phyloP scores from a whole-genome alignment of 148 eudicot genomes.

The Silene latifolia region DNA sequence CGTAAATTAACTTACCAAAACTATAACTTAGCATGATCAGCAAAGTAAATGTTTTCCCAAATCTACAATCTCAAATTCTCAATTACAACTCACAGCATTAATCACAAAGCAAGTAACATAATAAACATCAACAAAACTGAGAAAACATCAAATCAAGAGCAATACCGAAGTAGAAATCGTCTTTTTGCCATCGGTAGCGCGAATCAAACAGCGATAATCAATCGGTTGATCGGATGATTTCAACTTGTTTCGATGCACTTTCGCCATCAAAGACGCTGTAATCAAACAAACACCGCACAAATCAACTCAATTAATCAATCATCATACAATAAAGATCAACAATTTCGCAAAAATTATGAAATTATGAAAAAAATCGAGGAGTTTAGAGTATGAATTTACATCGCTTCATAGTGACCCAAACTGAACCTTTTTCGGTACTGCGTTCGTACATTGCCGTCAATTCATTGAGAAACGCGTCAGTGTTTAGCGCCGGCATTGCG shows the following conservation, averaged over 20 bases:
- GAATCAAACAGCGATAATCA: conserved; percentile 75
- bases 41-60: neutral
- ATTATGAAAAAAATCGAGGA: conserved; percentile 5
- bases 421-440: conserved; percentile 70
- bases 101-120: neutral
- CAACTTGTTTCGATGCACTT: conserved; percentile 64
- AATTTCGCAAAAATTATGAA: neutral
- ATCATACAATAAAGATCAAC: neutral
- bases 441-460: conserved; percentile 82
- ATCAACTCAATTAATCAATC: conserved; percentile 13
- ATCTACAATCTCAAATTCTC: neutral
- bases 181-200: conserved; percentile 93
- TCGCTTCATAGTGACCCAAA: conserved; percentile 92
- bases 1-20: neutral
- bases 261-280: conserved; percentile 75
- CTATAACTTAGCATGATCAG: neutral
- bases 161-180: conserved; percentile 76
- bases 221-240: conserved; percentile 49
- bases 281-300: conserved; percentile 5
- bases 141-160: neutral
- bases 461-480: conserved; percentile 80
- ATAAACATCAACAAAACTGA: neutral
- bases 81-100: no score
- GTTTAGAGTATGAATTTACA: conserved; percentile 35
- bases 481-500: conserved; percentile 51